Percentiles rank a stretch among this genome's conserved stretches.
Conservation (phyloP, 2,329 filamentous ascomycete genomes). For the Colletotrichum sp. region DNA sequence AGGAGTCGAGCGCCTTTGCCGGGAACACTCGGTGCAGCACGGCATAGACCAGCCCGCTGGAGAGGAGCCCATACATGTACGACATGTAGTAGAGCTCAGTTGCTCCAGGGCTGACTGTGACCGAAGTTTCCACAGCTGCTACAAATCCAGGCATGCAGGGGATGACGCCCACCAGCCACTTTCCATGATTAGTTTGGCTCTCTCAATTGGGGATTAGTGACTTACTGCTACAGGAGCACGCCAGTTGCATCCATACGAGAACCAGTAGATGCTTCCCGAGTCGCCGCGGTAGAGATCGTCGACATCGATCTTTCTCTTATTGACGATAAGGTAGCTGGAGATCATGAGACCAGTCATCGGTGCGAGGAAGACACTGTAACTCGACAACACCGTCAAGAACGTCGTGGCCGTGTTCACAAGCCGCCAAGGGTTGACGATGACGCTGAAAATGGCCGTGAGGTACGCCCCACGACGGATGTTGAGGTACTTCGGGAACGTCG, state of each 20-base stretch:
- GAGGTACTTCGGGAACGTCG: conserved; percentile 38
- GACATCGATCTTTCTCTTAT: conserved; percentile 36
- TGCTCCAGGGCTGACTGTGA: conserved; percentile 37
- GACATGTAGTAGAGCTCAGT: conserved; percentile 42
- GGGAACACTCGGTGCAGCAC: conserved; percentile 35
- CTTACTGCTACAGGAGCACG: conserved; percentile 41
- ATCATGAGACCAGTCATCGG: conserved; percentile 45
- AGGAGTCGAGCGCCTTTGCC: conserved; percentile 27
- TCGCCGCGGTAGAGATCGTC: conserved; percentile 37
- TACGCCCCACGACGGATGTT: conserved; percentile 43
- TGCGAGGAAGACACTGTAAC: conserved; percentile 41
- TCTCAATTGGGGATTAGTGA: not conserved
- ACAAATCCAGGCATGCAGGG: conserved; percentile 48
- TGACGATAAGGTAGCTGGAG: conserved; percentile 36
- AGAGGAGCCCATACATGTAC: conserved; percentile 41
- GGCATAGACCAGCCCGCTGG: conserved; percentile 34
- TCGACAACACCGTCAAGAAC: conserved; percentile 38
- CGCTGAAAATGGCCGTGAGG: conserved; percentile 37
- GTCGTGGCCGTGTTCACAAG: conserved; percentile 39
- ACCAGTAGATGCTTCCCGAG: conserved; percentile 41
- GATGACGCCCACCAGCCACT: conserved; percentile 43
- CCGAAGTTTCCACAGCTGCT: conserved; percentile 36
- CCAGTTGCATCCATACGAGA: conserved; percentile 42
- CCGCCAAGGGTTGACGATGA: conserved; percentile 41
- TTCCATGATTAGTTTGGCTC: not conserved